Evolutionary conservation across 257 asterid species (phyloP), one percentile per base, ranked within the genome.

Genomic region (Jasminum sambac): DNA sequence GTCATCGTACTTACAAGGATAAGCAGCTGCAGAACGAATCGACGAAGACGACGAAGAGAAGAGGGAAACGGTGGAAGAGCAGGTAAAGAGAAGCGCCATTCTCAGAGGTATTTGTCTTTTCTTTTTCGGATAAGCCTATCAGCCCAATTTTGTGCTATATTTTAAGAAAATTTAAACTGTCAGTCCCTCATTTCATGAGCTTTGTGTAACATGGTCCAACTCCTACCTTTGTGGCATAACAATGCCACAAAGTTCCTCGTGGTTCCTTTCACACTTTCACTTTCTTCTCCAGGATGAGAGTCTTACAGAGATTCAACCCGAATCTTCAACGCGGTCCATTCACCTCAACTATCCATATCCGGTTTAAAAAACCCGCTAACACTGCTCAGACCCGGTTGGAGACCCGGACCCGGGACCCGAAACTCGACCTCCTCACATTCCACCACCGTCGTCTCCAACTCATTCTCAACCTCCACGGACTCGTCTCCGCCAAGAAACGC

Each of bases 341-440:
- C 87, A 86, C 87, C 21, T 73, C 84, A 71, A 38, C 81, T 39
- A 72, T 81, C 79, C 97, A 86, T 69, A 81, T 68, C 75, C 92
- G 98, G 2, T 89, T 85, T 89, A 89, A 84, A 71, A 93, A 87
- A 70, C 96, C 95, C 19, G 88, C 91, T 52, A 81, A 80, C 87
- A 86, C 98, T 0, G 98, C 97, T 63, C 92, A 81, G 78, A 94
- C 97, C 84, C 96, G 97, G 0, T 78, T 94, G 16, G 87, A 94
- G 64, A 84, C 82, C 70, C 91, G 96, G 50, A 74, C 84, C 72
- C 82, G 74, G 24, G 96, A 94, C 84, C 78, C 82, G 64, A 84
- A 83, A 41, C 88, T 94, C 77, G 94, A 91, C 74, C 81, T 76
- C 70, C 84, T 87, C 50, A 81, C 95, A 46, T 71, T 72, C 77